Percentiles rank a stretch among this genome's conserved stretches.
These are phyloP conservation scores for Vanrija sp. DNA, from an alignment of 1,284 basidiomycete species.

Conservation along the genomic window DNA sequence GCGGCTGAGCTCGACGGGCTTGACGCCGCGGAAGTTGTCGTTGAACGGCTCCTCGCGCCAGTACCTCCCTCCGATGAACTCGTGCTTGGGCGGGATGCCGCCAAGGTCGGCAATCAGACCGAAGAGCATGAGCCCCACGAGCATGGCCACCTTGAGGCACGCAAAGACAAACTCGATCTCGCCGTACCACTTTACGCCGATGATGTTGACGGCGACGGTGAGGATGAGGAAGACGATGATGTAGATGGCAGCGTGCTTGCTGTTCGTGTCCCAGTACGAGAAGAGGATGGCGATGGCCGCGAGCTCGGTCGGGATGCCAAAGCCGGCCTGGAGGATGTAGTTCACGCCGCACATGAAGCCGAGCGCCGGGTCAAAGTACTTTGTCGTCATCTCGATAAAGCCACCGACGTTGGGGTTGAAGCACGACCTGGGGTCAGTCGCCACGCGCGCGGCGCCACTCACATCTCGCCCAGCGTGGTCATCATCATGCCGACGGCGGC, in stretches of 20 bases:
- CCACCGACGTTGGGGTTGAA: slow-evolving; percentile 20
- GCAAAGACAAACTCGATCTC: slow-evolving; percentile 59
- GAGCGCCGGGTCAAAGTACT: slow-evolving; percentile 17
- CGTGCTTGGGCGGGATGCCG: slow-evolving; percentile 58
- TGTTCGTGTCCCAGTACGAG: slow-evolving; percentile 9
- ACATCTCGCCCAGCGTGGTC: slow-evolving; percentile 8
- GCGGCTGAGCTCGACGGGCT: slow-evolving; percentile 9
- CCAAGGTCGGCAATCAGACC: slow-evolving; percentile 69
- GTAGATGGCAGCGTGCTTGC: slow-evolving; percentile 7
- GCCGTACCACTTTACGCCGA: slow-evolving; percentile 16
- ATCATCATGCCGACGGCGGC: slow-evolving; percentile 12
- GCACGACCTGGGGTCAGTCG: slow-evolving; percentile 5
- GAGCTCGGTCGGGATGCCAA: slow-evolving; percentile 10
- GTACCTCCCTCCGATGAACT: slow-evolving; percentile 52
- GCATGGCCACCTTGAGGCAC: slow-evolving; percentile 68
- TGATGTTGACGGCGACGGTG: neutral
- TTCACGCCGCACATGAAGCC: slow-evolving; percentile 22
- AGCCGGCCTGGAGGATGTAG: slow-evolving; percentile 12
- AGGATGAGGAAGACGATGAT: slow-evolving; percentile 10
- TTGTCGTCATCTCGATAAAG: slow-evolving; percentile 19
- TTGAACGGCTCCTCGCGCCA: slow-evolving; percentile 59
- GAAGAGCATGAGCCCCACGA: slow-evolving; percentile 52
- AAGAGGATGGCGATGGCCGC: slow-evolving; percentile 11
- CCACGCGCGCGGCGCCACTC: neutral
- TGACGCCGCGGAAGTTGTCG: slow-evolving; percentile 27